Evolutionary conservation across 2,329 filamentous ascomycete species (phyloP).

Genomic region (Paraphaeosphaeria minitans): DNA sequence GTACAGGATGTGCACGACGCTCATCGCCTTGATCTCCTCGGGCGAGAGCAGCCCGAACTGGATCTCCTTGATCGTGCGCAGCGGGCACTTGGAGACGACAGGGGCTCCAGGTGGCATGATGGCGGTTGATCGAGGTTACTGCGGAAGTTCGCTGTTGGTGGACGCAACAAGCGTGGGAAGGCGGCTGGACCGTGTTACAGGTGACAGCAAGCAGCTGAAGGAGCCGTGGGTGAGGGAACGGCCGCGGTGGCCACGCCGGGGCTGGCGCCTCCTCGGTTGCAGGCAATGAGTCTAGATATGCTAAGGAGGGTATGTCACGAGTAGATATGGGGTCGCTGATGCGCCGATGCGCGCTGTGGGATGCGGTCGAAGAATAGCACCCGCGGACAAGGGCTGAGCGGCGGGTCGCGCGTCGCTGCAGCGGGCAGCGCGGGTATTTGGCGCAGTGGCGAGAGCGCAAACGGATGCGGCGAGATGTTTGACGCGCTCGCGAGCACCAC

Average conservation of each 20-base stretch:
- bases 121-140: constrained; percentile 22
- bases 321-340: constrained; percentile 24
- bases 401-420: constrained; percentile 32
- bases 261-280: constrained; percentile 32
- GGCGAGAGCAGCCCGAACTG: constrained; percentile 98
- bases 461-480: constrained; percentile 27
- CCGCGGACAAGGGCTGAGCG: constrained; percentile 37
- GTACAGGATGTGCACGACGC: constrained; percentile 92
- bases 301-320: constrained; percentile 25
- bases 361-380: constrained; percentile 34
- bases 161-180: neutral
- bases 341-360: constrained; percentile 42
- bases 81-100: constrained; percentile 69
- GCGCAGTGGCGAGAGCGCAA: constrained; percentile 34
- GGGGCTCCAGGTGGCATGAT: constrained; percentile 86
- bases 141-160: neutral
- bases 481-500: constrained; percentile 44
- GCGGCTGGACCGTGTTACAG: constrained; percentile 19
- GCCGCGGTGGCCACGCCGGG: constrained; percentile 34
- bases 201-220: constrained; percentile 14
- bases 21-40: constrained; percentile 99
- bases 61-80: constrained; percentile 98
- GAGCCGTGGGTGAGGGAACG: constrained; percentile 23
- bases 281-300: constrained; percentile 20
- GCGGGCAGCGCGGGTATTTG: constrained; percentile 29